A percentile compares a stretch with the other conserved stretches of the same genome.
These are phyloP conservation scores for Salinomyces thailandicus DNA, from an alignment of 2,329 filamentous ascomycete species.

Conservation along the genomic window DNA sequence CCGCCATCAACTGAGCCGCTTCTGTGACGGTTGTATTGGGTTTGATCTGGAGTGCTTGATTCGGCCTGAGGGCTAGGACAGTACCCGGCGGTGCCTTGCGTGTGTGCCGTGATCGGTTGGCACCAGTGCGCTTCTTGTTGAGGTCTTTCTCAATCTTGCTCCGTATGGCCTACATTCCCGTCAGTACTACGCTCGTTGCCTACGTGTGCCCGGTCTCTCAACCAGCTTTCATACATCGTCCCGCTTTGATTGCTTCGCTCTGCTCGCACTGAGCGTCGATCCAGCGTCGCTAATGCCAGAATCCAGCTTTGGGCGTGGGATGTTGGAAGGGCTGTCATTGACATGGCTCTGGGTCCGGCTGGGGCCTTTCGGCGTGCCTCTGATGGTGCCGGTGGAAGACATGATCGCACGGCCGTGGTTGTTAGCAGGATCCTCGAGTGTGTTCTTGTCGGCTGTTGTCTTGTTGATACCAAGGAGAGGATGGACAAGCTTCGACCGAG, in stretches of 20 bases:
- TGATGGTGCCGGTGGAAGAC: constrained; percentile 54
- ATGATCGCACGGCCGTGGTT: no score
- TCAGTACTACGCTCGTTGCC: no score
- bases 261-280: constrained; percentile 79
- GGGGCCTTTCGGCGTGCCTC: constrained; percentile 59
- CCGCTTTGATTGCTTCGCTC: constrained; percentile 91
- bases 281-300: constrained; percentile 44
- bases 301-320: constrained; percentile 63
- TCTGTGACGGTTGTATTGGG: constrained; percentile 87
- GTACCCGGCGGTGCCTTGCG: constrained; percentile 94
- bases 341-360: constrained; percentile 29
- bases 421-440: no score
- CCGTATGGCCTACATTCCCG: constrained; percentile 90
- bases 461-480: no score
- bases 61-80: constrained; percentile 89
- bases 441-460: no score
- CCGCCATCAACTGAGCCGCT: constrained; percentile 96
- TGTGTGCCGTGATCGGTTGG: constrained; percentile 66
- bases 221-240: constrained; percentile 74
- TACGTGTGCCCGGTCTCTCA: neutral
- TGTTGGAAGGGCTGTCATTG: constrained; percentile 55
- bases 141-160: constrained; percentile 94
- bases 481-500: neutral
- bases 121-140: constrained; percentile 87
- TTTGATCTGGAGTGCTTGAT: constrained; percentile 94